These are phyloP conservation scores for Linum usitatissimum DNA, from an alignment of 345 rosid species.

Conservation along the genomic window DNA sequence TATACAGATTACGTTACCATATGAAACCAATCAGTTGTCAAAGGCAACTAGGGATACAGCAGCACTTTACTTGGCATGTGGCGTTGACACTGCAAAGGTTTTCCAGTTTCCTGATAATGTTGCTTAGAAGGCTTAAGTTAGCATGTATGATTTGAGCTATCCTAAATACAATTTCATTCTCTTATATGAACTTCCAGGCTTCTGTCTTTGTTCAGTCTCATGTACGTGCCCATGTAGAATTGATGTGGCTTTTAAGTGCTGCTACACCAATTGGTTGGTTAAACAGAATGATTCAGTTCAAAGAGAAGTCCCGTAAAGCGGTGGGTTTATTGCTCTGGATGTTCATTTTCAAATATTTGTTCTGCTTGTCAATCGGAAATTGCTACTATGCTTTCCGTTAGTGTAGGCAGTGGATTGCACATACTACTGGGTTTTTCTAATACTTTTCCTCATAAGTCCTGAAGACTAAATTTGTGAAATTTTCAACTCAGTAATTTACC, in stretches of 20 bases:
- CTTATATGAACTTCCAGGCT: slow-evolving; percentile 42
- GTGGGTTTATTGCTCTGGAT: slow-evolving; percentile 32
- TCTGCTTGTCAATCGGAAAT: background rate
- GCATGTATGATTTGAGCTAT: background rate
- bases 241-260: slow-evolving; percentile 75
- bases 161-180: slow-evolving; percentile 2
- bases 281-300: slow-evolving; percentile 80
- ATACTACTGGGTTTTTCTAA: too few species aligned
- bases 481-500: too few species aligned
- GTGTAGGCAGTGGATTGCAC: too few species aligned
- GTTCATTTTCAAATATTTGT: slow-evolving; percentile 1
- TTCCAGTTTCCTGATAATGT: slow-evolving; percentile 2
- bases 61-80: slow-evolving; percentile 87
- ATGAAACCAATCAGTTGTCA: slow-evolving; percentile 51
- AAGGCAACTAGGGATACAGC: slow-evolving; percentile 79
- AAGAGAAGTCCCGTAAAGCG: slow-evolving; percentile 86
- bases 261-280: slow-evolving; percentile 90
- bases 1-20: slow-evolving; percentile 61
- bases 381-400: too few species aligned
- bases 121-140: background rate
- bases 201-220: slow-evolving; percentile 89
- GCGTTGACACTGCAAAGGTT: slow-evolving; percentile 74
- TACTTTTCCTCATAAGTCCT: too few species aligned
- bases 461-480: too few species aligned
- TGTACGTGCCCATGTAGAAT: slow-evolving; percentile 64